Evolutionary conservation across 495 filamentous ascomycete species (phyloP).

Genomic region (Talaromyces proteolyticus): DNA sequence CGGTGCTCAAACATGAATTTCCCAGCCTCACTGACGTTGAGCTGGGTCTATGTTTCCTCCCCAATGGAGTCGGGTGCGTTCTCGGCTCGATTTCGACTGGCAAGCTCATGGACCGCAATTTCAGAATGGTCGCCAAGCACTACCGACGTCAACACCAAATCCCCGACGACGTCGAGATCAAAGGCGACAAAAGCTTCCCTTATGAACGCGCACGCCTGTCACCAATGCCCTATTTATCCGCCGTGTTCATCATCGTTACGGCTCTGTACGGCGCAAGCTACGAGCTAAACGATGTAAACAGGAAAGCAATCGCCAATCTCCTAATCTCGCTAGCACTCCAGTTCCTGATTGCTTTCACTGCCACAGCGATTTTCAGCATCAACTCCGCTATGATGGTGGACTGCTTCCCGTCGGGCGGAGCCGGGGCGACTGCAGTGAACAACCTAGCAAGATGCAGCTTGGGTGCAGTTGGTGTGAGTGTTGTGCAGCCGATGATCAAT

Average conservation of each 20-base stretch:
- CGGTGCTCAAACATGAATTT: constrained; percentile 14
- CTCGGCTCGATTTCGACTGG: constrained; percentile 13
- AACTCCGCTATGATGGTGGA: constrained; percentile 51
- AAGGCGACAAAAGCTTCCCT: constrained; percentile 7
- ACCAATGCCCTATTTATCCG: constrained; percentile 13
- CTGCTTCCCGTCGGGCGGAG: constrained; percentile 43
- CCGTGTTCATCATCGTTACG: constrained; percentile 8
- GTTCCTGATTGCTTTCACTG: constrained; percentile 2
- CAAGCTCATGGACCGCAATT: constrained; percentile 13
- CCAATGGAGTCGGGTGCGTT: constrained; percentile 12
- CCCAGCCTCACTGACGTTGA: constrained; percentile 9
- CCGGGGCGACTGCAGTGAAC: constrained; percentile 53
- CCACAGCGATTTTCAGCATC: constrained; percentile 28
- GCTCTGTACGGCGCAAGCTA: constrained; percentile 16
- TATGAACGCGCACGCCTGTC: constrained; percentile 13
- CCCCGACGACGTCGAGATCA: constrained; percentile 5
- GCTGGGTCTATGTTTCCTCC: constrained; percentile 15
- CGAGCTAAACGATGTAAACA: constrained; percentile 13
- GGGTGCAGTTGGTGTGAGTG: constrained; percentile 49
- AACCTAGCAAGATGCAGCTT: constrained; percentile 55
- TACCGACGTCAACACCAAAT: constrained; percentile 8
- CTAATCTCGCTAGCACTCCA: constrained; percentile 1
- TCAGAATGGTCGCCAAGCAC: constrained; percentile 3
- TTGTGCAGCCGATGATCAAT: constrained; percentile 50
- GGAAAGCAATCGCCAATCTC: constrained; percentile 1